phyloP scores from a whole-genome alignment of 2,329 filamentous ascomycete species.

The Leptoxyphium fumago region DNA sequence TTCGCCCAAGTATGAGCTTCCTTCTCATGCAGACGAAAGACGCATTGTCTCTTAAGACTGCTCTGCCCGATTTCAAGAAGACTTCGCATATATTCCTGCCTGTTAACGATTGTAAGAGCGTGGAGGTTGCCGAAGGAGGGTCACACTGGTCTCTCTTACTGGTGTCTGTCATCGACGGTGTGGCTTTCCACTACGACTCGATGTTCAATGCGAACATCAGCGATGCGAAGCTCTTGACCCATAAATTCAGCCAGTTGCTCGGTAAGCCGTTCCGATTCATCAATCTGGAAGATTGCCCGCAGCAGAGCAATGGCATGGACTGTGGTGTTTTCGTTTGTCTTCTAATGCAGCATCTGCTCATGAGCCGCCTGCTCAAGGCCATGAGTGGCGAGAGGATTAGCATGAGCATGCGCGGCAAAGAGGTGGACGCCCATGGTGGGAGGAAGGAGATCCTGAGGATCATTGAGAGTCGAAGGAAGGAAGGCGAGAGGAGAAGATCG shows the following conservation, averaged over 20 bases:
- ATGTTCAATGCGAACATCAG: slow-evolving; percentile 59
- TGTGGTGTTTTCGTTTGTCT: slow-evolving; percentile 95
- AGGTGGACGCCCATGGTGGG: slow-evolving; percentile 64
- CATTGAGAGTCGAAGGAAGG: slow-evolving; percentile 73
- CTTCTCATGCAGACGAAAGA: slow-evolving; percentile 64
- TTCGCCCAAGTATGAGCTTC: slow-evolving; percentile 85
- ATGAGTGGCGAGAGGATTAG: slow-evolving; percentile 74
- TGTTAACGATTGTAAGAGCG: slow-evolving; percentile 75
- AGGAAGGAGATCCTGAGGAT: slow-evolving; percentile 84
- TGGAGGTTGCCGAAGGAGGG: slow-evolving; percentile 68
- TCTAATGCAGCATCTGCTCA: slow-evolving; percentile 82
- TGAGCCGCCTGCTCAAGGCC: slow-evolving; percentile 66
- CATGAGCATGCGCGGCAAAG: slow-evolving; percentile 81
- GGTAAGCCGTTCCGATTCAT: slow-evolving; percentile 56
- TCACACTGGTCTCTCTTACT: slow-evolving; percentile 91
- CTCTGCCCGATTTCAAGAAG: slow-evolving; percentile 63
- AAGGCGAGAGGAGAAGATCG: slow-evolving; percentile 73
- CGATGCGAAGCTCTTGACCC: slow-evolving; percentile 55
- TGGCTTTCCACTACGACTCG: slow-evolving; percentile 95
- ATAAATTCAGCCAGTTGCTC: slow-evolving; percentile 56
- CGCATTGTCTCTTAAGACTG: slow-evolving; percentile 42
- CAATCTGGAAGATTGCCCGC: slow-evolving; percentile 69
- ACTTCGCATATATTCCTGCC: slow-evolving; percentile 92
- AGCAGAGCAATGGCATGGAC: slow-evolving; percentile 84
- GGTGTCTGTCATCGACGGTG: slow-evolving; percentile 72